These are phyloP conservation scores for Hymenoscyphus albidus DNA, from an alignment of 2,329 filamentous ascomycete species.

Conservation along the genomic window DNA sequence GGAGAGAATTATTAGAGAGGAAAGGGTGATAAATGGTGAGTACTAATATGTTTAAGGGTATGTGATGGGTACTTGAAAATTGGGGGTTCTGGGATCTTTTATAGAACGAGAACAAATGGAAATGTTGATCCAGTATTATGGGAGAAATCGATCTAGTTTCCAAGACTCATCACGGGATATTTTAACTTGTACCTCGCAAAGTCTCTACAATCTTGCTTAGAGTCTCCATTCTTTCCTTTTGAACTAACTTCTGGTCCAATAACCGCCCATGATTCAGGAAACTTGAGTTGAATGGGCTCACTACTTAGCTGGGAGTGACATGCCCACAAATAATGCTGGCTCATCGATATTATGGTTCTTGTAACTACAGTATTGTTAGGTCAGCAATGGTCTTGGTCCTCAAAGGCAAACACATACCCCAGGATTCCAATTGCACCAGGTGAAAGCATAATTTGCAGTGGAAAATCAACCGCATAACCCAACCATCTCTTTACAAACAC, in stretches of 20 bases:
- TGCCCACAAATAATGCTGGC: not conserved
- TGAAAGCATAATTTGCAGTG: not conserved
- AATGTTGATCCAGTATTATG: no score
- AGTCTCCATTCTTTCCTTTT: no score
- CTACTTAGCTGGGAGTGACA: not conserved
- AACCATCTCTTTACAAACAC: not conserved
- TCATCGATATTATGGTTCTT: not conserved
- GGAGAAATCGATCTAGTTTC: not conserved
- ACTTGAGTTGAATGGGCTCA: not conserved
- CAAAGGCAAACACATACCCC: not conserved
- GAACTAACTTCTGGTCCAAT: no score
- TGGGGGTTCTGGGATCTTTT: no score
- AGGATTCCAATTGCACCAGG: not conserved
- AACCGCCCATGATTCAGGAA: no score
- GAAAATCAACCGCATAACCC: not conserved
- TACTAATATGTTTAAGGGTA: no score
- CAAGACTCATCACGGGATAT: no score
- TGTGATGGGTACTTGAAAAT: no score
- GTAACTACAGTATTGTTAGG: not conserved
- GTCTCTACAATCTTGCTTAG: no score
- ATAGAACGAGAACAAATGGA: no score
- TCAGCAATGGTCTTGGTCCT: not conserved
- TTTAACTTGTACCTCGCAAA: no score
- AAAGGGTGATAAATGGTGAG: constrained; percentile 8
- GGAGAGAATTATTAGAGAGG: constrained; percentile 11